phyloP scores from a whole-genome alignment of 2,329 filamentous ascomycete genomes.

The Clonostachys chloroleuca region DNA sequence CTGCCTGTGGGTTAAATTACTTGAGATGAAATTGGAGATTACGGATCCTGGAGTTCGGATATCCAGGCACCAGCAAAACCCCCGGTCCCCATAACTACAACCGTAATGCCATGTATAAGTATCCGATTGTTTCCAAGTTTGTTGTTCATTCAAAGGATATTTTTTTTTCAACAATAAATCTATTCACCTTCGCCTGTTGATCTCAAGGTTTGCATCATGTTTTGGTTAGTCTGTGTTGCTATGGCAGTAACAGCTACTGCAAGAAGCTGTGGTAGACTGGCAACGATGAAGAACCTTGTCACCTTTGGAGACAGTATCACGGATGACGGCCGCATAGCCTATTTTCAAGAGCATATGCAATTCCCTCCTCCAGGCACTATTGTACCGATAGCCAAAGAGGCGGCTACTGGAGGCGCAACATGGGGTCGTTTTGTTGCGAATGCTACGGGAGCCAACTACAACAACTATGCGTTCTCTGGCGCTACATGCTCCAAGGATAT shows the following conservation, averaged over 20 bases:
- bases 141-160: background rate
- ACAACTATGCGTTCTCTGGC: constrained; percentile 70
- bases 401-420: constrained; percentile 59
- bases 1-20: too few relatives aligned
- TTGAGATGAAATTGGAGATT: too few relatives aligned
- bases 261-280: too few relatives aligned
- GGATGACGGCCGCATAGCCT: constrained; percentile 63
- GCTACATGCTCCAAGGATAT: constrained; percentile 70
- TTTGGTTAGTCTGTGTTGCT: too few relatives aligned
- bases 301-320: constrained; percentile 76
- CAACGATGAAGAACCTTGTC: constrained; percentile 52
- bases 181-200: background rate
- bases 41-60: too few relatives aligned
- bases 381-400: constrained; percentile 26
- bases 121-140: too few relatives aligned
- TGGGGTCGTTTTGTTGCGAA: constrained; percentile 67
- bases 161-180: background rate
- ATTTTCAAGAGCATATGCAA: constrained; percentile 56
- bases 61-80: too few relatives aligned
- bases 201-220: background rate
- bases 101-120: too few relatives aligned
- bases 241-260: too few relatives aligned
- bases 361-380: constrained; percentile 57
- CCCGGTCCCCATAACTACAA: too few relatives aligned
- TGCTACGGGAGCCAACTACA: constrained; percentile 49